Percentiles rank a stretch among this genome's conserved stretches.
Conservation (phyloP, 2,329 filamentous ascomycete species). For the Xylariaceae sp. region DNA sequence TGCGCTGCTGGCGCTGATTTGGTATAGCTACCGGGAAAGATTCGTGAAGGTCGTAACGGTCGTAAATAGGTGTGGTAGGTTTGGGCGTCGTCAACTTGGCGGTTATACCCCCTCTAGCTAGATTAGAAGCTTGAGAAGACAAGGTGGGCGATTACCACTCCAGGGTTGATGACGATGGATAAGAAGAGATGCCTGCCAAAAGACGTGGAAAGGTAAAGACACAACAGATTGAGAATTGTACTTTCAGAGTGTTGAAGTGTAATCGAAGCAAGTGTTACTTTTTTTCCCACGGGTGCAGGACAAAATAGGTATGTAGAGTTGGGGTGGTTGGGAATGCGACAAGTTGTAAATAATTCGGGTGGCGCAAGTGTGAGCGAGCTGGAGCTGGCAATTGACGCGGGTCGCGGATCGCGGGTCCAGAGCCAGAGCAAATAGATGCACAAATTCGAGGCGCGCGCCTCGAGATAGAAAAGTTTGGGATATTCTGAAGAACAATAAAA, state of each 20-base stretch:
- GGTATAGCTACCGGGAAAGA: conserved; percentile 46
- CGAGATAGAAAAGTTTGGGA: neutral
- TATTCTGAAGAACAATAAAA: neutral
- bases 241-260: neutral
- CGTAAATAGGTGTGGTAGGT: conserved; percentile 50
- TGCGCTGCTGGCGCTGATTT: conserved; percentile 51
- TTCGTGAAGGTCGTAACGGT: conserved; percentile 51
- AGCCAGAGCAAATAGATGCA: neutral
- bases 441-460: conserved; percentile 13
- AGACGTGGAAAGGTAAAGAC: neutral
- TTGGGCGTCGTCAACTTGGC: conserved; percentile 55
- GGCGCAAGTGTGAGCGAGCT: conserved; percentile 27
- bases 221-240: neutral
- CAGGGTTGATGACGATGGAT: conserved; percentile 40
- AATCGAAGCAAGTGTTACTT: neutral
- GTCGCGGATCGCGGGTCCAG: conserved; percentile 3
- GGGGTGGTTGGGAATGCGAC: conserved; percentile 30
- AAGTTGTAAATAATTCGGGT: conserved; percentile 28
- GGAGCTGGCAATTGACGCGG: conserved; percentile 13
- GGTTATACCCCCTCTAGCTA: conserved; percentile 45
- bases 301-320: neutral
- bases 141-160: conserved; percentile 55
- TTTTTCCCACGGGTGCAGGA: conserved; percentile 7
- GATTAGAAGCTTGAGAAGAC: conserved; percentile 49
- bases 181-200: conserved; percentile 23